Percentiles rank a stretch among this genome's conserved stretches.
Evolutionary conservation across 306 rosid species (phyloP).

Genomic region (Cicer judaicum): DNA sequence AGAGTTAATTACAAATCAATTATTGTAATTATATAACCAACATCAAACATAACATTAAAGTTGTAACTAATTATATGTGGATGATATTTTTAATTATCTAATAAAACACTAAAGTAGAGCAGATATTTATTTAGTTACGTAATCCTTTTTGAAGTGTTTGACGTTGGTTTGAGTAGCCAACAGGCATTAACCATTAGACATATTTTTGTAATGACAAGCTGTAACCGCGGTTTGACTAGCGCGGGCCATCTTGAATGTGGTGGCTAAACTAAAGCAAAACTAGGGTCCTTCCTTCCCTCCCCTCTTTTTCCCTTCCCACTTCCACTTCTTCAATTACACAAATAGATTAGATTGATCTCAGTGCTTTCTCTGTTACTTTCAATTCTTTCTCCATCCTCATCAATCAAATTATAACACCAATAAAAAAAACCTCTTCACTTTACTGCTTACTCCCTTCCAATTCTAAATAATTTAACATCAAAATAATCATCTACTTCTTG

Average conservation of each 20-base stretch:
- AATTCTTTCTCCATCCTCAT: too few species aligned
- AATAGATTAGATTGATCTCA: not conserved
- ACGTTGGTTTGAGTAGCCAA: not conserved
- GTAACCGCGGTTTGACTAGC: conserved; percentile 35
- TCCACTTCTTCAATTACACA: not conserved
- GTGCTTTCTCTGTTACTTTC: not conserved
- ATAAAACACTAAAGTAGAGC: too few species aligned
- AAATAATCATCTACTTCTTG: not conserved
- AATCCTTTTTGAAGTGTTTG: not conserved
- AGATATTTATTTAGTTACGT: too few species aligned
- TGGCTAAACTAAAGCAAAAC: not conserved
- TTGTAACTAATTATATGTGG: too few species aligned
- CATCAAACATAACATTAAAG: too few species aligned
- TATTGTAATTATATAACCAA: too few species aligned
- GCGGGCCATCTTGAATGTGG: conserved; percentile 23
- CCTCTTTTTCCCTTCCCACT: not conserved
- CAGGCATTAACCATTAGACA: too few species aligned
- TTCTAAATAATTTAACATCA: not conserved
- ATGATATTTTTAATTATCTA: too few species aligned
- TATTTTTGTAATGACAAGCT: conserved; percentile 23
- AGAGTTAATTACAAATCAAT: too few species aligned
- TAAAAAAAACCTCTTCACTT: too few species aligned
- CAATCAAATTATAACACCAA: too few species aligned
- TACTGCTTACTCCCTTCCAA: not conserved
- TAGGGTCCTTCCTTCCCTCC: not conserved